Evolutionary conservation across 805 yeast genomes (phyloP).

Genomic region (Candida peoriensis): DNA sequence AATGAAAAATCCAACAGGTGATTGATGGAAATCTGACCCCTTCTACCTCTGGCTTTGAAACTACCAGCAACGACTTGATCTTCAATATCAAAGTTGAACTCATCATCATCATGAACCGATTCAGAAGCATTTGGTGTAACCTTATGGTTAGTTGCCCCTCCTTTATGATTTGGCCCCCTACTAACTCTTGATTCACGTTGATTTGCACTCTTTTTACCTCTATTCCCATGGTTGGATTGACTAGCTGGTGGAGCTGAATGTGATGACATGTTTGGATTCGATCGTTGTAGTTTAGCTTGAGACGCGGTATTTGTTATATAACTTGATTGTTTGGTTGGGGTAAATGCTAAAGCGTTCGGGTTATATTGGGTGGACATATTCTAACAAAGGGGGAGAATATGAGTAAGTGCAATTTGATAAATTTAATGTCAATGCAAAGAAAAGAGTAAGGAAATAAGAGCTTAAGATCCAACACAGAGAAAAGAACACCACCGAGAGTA

Average conservation of each 20-base stretch:
- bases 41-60: constrained; percentile 31
- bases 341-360: constrained; percentile 15
- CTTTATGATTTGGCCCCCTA: neutral
- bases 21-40: constrained; percentile 49
- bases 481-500: no score
- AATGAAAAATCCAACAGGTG: constrained; percentile 59
- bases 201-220: constrained; percentile 1
- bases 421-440: no score
- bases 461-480: no score
- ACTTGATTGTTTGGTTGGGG: constrained; percentile 9
- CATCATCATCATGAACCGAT: no score
- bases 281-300: constrained; percentile 2
- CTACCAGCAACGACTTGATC: constrained; percentile 29
- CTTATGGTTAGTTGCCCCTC: neutral
- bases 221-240: constrained; percentile 5
- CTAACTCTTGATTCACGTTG: constrained; percentile 8
- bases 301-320: neutral
- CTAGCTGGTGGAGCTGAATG: constrained; percentile 16
- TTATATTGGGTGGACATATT: constrained; percentile 20
- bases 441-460: no score
- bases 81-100: constrained; percentile 28
- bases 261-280: constrained; percentile 13
- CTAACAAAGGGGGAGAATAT: no score
- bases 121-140: no score
- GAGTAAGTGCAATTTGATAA: no score